Evolutionary conservation across 2,329 filamentous ascomycete species (phyloP), one percentile per base, ranked within the genome.

Genomic region (Cercospora sojina): DNA sequence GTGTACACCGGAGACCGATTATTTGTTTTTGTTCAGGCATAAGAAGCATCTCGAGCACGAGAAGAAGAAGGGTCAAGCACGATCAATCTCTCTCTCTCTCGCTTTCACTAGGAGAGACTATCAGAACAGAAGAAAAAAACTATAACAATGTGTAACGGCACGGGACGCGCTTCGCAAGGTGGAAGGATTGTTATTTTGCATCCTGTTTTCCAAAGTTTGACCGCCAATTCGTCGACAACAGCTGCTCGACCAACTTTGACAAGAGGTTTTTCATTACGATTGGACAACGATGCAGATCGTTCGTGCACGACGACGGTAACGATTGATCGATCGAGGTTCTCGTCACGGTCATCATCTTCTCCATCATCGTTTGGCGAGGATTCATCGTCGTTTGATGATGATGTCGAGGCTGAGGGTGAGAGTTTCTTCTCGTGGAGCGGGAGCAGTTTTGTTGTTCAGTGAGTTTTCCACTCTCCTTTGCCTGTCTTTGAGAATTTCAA

Each of bases 101-200:
- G 13, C 13, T 35, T 10, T 6, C 13, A 6, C 32, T 4, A 35
- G 10, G 5, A 35, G n/a, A n/a, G n/a, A n/a, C n/a, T n/a, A n/a
- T n/a, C n/a, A n/a, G n/a, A n/a, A n/a, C n/a, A n/a, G n/a, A n/a
- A n/a, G n/a, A n/a, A n/a, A n/a, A n/a, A n/a, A n/a, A n/a, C 6
- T 38, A 2, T 38, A 38, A 38, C 35, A 9, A 75, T 75, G 73
- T 75, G 73, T 53, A 72, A 70, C 70, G 72, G 70, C 13, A 57
- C 31, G 8, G 60, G 60, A n/a, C 66, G 73, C 10, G 38, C 61
- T 49, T 59, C 56, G 13, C 65, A 73, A 64, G 73, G 73, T 55
- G 73, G 72, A 16, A 73, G 72, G 9, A 73, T 75, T 55, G 73
- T 70, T 7, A 71, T 75, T 2, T 63, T 75, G 0, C 69, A 70